Evolutionary conservation across 805 yeast genomes (phyloP), one percentile per base, ranked within the genome.

Genomic region (Vanderwaltozyma tropicalis): DNA sequence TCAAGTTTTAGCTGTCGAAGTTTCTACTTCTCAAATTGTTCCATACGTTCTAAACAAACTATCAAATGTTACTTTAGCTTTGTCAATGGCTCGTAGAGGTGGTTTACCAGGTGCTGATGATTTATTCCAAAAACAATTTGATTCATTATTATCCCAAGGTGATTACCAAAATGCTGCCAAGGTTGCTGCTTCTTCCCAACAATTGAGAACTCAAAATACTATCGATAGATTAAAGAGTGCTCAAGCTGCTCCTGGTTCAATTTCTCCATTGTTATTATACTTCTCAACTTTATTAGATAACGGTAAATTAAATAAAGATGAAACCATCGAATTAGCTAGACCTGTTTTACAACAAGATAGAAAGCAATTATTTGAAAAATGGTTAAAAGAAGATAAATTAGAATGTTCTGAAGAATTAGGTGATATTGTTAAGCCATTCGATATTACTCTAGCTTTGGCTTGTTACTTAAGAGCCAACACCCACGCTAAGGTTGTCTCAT

Each of bases 41-140:
- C 94, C 95, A 37, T 94, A 94, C 61, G 79, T 92, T 35, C 70
- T 92, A 58, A 78, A 80, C 53, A 86, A 84, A 59, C 71, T 92
- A 44, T 78, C 89, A 38, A 89, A 92, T 57, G 86, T 89, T 24
- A 72, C 80, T 17, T 69, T 92, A 52, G 98, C 96, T 3, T 69
- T 92, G 43, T 70, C 86, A 10, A 74, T 92, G 46, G 94, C 97
- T 20, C 33, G 33, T 17, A 82, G 97, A 62, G 96, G 96, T 55
- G 95, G 95, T 1, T 75, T 92, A 54, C 92, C 95, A 31, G 99
- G 99, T 48, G 98, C 97, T 34, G 99, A 92, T 60, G 79, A 78
- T 53, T 71, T 92, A 45, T 88, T 92, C 63, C 66, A 72, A 42
- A 95, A 87, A 64, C 97, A 89, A 64, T 92, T 92, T 66, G 94